Conservation (phyloP, 768 basidiomycete genomes). For the Tubosaeta sp. region DNA sequence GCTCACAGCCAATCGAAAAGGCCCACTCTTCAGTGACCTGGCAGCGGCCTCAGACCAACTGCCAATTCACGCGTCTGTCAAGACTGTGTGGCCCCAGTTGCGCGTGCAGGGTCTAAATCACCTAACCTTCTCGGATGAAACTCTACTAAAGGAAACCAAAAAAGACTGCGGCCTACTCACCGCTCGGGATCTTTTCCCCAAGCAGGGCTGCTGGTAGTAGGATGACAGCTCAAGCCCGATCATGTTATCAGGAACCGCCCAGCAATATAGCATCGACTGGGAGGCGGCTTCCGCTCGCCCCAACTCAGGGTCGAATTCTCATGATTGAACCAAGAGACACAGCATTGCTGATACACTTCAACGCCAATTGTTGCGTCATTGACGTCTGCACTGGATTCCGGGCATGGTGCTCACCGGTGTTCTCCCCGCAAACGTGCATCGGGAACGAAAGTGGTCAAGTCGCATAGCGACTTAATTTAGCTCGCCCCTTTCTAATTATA, state of each 20-base stretch:
- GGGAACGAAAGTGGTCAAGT: background rate
- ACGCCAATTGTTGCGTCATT: background rate
- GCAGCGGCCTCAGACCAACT: background rate
- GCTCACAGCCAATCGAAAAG: background rate
- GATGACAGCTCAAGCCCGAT: background rate
- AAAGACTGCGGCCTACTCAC: background rate
- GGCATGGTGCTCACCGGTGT: conserved; percentile 4
- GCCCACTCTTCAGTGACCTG: background rate
- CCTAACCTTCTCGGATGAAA: conserved; percentile 9
- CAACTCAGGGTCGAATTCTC: conserved; percentile 1
- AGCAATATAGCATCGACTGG: background rate
- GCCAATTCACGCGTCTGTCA: background rate
- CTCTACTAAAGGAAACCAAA: background rate
- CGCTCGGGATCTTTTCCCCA: no score
- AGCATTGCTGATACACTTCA: background rate
- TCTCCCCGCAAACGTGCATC: background rate
- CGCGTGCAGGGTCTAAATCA: background rate
- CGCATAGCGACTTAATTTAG: background rate
- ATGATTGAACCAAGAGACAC: conserved; percentile 4
- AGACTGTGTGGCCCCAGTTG: background rate
- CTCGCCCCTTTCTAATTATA: background rate
- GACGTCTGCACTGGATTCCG: background rate
- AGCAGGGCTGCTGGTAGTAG: background rate
- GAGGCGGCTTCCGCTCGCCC: conserved; percentile 7
- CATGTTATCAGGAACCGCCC: background rate